Percentiles rank a stretch among this genome's conserved stretches.
These are phyloP conservation scores for Phyllostachys edulis DNA, from an alignment of 176 grass and related monocot species.

Conservation along the genomic window DNA sequence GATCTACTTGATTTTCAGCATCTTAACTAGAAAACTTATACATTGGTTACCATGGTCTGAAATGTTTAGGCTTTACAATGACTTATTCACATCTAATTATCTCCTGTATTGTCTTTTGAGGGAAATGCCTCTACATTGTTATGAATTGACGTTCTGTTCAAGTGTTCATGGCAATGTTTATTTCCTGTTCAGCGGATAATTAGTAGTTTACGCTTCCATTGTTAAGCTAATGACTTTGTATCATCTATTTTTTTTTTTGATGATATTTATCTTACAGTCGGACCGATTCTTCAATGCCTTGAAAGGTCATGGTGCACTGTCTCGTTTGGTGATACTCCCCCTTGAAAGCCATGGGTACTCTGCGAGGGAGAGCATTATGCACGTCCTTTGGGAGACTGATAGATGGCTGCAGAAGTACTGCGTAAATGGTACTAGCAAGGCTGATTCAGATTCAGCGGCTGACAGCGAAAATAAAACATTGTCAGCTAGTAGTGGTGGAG, in stretches of 20 bases:
- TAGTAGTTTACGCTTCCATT: background rate
- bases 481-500: conserved; percentile 55
- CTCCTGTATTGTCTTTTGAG: conserved; percentile 5
- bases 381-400: conserved; percentile 96
- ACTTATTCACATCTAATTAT: background rate
- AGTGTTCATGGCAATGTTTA: background rate
- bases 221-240: background rate
- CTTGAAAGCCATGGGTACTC: conserved; percentile 96
- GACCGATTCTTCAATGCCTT: conserved; percentile 99
- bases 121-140: conserved; percentile 4
- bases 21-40: background rate
- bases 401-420: conserved; percentile 93
- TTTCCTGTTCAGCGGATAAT: conserved; percentile 11
- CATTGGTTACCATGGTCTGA: background rate
- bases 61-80: background rate
- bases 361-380: conserved; percentile 97
- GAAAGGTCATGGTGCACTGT: conserved; percentile 90
- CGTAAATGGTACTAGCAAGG: conserved; percentile 47
- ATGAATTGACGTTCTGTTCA: background rate
- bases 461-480: conserved; percentile 55
- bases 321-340: conserved; percentile 94
- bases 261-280: conserved; percentile 56
- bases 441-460: conserved; percentile 40
- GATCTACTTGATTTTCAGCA: background rate
- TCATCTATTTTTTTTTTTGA: background rate